Conservation (phyloP, 1,284 basidiomycete species). For the Fomitopsis schrenkii region DNA sequence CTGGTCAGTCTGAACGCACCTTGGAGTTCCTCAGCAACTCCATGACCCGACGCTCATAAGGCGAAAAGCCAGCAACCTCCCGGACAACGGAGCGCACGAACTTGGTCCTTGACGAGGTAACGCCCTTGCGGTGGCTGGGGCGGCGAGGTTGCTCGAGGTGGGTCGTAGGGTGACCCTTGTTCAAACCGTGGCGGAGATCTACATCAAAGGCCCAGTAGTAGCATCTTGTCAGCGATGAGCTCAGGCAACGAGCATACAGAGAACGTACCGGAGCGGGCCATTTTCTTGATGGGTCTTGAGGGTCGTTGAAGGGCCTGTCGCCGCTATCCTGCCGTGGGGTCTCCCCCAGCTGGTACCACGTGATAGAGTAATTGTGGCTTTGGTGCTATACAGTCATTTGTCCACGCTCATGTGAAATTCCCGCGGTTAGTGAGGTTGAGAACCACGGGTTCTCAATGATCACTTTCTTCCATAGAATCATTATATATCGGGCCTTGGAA, state of each 20-base stretch:
- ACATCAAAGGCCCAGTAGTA: conserved; percentile 6
- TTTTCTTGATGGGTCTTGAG: conserved; percentile 59
- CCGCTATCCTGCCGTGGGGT: conserved; percentile 6
- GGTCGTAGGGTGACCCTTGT: conserved; percentile 93
- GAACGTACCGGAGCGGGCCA: conserved; percentile 67
- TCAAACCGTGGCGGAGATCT: conserved; percentile 91
- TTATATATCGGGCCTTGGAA: not conserved
- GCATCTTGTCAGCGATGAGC: conserved; percentile 3
- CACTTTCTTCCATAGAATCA: not conserved
- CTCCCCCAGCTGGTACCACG: conserved; percentile 12
- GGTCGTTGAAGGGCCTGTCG: conserved; percentile 29
- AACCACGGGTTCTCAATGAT: not conserved
- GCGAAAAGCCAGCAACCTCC: conserved; percentile 96
- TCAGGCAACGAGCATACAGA: not conserved
- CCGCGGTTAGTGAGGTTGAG: conserved; percentile 16
- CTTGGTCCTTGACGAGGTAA: conserved; percentile 79
- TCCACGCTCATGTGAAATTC: conserved; percentile 11
- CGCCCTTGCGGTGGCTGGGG: conserved; percentile 93
- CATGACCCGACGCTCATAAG: conserved; percentile 98
- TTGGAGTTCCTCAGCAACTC: conserved; percentile 99
- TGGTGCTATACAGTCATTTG: conserved; percentile 39
- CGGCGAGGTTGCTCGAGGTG: conserved; percentile 75
- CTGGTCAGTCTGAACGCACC: conserved; percentile 43
- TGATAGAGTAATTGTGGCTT: conserved; percentile 31
- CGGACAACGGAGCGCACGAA: conserved; percentile 91